Evolutionary conservation across 805 yeast genomes (phyloP).

Genomic region (Myxozyma lipomycoides): DNA sequence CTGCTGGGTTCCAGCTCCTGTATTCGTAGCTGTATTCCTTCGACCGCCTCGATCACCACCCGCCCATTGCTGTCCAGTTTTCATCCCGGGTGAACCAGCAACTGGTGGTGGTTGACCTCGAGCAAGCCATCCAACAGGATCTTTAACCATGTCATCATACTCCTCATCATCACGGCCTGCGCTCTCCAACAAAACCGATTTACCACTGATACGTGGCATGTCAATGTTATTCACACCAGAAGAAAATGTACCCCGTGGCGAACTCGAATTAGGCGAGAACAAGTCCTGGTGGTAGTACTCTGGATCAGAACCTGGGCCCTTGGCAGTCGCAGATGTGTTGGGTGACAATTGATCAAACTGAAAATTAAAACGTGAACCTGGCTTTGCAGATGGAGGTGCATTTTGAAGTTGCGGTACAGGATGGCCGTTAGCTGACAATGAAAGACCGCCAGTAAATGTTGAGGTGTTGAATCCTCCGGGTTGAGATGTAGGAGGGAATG

Average conservation of each 20-base stretch:
- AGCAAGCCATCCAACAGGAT: constrained; percentile 32
- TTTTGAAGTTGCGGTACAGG: constrained; percentile 50
- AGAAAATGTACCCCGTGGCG: constrained; percentile 27
- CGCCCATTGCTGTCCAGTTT: neutral
- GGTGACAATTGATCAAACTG: constrained; percentile 23
- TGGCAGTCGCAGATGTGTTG: constrained; percentile 7
- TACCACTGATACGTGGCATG: constrained; percentile 31
- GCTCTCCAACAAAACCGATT: constrained; percentile 34
- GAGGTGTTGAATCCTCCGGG: constrained; percentile 6
- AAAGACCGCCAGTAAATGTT: neutral
- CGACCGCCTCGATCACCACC: constrained; percentile 33
- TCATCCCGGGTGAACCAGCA: neutral
- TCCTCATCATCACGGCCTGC: constrained; percentile 35
- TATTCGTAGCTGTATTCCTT: constrained; percentile 23
- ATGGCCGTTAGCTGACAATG: neutral
- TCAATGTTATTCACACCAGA: constrained; percentile 8
- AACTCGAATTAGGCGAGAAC: constrained; percentile 20
- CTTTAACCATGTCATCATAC: constrained; percentile 34
- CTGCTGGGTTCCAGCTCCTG: constrained; percentile 3
- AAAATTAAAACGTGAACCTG: constrained; percentile 13
- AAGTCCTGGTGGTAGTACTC: constrained; percentile 13
- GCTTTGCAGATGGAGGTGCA: constrained; percentile 55
- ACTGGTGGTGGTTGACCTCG: neutral
- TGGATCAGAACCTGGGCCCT: constrained; percentile 10
- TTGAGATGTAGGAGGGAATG: neutral